Percentiles rank a stretch among this genome's conserved stretches.
Evolutionary conservation across 345 rosid species (phyloP).

Genomic region (Melastoma malabathricum): DNA sequence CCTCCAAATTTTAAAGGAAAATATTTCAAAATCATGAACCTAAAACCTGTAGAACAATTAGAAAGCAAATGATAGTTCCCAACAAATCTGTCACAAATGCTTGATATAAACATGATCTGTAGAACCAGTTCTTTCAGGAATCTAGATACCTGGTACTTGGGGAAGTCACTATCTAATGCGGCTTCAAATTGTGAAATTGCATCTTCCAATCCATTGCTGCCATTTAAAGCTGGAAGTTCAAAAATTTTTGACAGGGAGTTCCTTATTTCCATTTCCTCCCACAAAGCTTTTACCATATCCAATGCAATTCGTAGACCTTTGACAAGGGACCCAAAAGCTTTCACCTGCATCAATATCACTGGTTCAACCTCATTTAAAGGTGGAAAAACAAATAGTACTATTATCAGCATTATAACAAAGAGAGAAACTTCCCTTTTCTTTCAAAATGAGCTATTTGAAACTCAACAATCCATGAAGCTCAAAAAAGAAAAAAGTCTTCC

Average conservation of each 20-base stretch:
- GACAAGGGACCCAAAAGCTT: constrained; percentile 64
- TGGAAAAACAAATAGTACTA: background rate
- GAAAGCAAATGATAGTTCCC: too few relatives aligned
- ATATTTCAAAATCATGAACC: too few relatives aligned
- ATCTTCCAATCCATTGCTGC: constrained; percentile 41
- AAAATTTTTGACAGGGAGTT: constrained; percentile 32
- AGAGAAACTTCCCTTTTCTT: too few relatives aligned
- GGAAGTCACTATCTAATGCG: constrained; percentile 85
- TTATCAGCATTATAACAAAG: too few relatives aligned
- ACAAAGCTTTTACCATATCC: constrained; percentile 48
- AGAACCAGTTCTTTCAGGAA: too few relatives aligned
- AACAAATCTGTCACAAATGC: too few relatives aligned
- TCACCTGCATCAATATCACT: constrained; percentile 38
- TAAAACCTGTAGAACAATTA: too few relatives aligned
- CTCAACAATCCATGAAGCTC: too few relatives aligned
- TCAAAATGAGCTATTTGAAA: too few relatives aligned
- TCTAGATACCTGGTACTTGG: constrained; percentile 46
- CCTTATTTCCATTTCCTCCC: constrained; percentile 34
- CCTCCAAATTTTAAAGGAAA: too few relatives aligned
- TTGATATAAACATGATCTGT: too few relatives aligned
- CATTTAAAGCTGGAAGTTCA: constrained; percentile 43
- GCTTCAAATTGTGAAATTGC: constrained; percentile 78
- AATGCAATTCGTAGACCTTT: constrained; percentile 72
- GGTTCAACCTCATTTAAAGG: background rate
- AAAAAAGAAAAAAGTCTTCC: too few relatives aligned